Evolutionary conservation across 768 basidiomycete genomes (phyloP).

Genomic region (Agaricus bisporus): DNA sequence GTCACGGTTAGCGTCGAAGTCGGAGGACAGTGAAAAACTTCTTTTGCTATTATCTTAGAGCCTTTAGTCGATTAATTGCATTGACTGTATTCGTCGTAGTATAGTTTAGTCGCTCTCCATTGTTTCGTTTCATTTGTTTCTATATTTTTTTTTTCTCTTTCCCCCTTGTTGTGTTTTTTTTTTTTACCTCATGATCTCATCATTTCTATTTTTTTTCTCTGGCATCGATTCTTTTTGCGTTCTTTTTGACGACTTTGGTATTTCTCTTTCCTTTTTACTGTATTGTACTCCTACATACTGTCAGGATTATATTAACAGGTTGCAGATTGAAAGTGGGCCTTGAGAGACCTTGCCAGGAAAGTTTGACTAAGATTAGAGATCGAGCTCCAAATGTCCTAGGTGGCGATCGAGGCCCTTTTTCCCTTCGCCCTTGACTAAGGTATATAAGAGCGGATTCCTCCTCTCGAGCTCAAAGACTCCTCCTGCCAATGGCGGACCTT

Average conservation of each 20-base stretch:
- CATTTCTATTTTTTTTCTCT: background rate
- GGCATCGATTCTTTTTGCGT: background rate
- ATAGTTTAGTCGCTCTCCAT: slow-evolving; percentile 11
- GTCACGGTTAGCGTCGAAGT: slow-evolving; percentile 54
- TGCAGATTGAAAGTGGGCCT: too few relatives aligned
- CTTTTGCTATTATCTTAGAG: slow-evolving; percentile 51
- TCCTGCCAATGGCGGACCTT: background rate
- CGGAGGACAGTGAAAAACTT: slow-evolving; percentile 53
- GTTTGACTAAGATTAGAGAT: too few relatives aligned
- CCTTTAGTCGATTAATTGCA: slow-evolving; percentile 9
- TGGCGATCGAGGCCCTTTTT: too few relatives aligned
- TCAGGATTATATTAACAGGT: too few relatives aligned
- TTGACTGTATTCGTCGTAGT: slow-evolving; percentile 6
- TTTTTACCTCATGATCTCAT: too few relatives aligned
- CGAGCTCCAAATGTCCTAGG: too few relatives aligned
- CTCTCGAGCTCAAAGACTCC: background rate
- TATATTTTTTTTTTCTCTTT: background rate
- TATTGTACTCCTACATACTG: background rate
- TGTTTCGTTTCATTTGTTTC: background rate
- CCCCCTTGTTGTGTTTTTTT: background rate
- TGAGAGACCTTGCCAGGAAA: too few relatives aligned
- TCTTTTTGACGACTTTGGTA: background rate
- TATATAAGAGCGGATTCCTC: too few relatives aligned
- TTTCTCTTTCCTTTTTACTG: too few relatives aligned
- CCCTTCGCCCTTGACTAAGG: too few relatives aligned